These are phyloP conservation scores for Neonectria hederae DNA, from an alignment of 2,329 filamentous ascomycete species.

Conservation along the genomic window DNA sequence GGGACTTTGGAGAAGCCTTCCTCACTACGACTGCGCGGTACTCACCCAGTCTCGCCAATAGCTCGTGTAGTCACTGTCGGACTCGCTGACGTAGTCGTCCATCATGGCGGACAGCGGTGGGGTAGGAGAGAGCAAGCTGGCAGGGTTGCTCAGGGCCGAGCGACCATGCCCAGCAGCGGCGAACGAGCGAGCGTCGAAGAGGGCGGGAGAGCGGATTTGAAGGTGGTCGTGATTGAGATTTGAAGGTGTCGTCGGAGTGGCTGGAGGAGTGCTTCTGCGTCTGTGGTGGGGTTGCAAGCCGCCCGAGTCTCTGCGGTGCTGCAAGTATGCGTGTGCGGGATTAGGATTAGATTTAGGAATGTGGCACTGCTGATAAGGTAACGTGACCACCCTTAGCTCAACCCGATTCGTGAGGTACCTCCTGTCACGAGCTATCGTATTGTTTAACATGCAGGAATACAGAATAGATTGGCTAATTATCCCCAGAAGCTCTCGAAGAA, in stretches of 20 bases:
- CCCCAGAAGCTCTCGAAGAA: not conserved
- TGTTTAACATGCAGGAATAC: not conserved
- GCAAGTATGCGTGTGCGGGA: conserved; percentile 2
- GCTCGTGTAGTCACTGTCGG: conserved; percentile 98
- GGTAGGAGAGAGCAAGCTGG: conserved; percentile 22
- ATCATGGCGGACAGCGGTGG: conserved; percentile 60
- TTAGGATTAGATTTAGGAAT: conserved; percentile 19
- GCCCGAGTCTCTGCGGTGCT: conserved; percentile 17
- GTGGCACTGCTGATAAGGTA: conserved; percentile 29
- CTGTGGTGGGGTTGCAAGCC: conserved; percentile 26
- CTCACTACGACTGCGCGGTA: conserved; percentile 40
- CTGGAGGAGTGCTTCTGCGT: conserved; percentile 15
- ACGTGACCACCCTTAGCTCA: conserved; percentile 34
- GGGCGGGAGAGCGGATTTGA: not conserved
- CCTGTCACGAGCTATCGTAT: conserved; percentile 7
- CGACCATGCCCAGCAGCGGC: conserved; percentile 41
- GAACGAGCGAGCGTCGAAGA: conserved; percentile 2
- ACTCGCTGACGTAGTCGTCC: conserved; percentile 98
- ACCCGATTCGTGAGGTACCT: conserved; percentile 21
- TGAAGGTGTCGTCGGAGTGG: not conserved
- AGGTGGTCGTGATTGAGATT: conserved; percentile 5
- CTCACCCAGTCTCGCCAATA: conserved; percentile 99
- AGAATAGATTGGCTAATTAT: not conserved
- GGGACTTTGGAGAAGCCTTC: not conserved
- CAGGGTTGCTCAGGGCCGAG: conserved; percentile 39